These are phyloP conservation scores for Paraurostyla sp. DNA, from an alignment of 73 alveolate genomes.

Conservation along the genomic window DNA sequence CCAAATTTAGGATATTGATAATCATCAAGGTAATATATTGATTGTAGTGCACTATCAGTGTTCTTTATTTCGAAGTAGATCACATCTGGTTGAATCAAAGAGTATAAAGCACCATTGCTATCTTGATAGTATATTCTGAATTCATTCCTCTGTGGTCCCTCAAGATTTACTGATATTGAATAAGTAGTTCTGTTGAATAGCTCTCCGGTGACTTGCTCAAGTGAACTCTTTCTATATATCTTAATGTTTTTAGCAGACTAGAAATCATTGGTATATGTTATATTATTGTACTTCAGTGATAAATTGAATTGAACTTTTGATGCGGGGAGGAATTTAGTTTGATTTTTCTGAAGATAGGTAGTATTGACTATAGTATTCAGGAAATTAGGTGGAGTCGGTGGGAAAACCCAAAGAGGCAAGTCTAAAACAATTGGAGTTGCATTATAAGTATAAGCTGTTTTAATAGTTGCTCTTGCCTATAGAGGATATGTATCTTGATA, in stretches of 20 bases:
- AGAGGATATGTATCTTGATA: constrained; percentile 30
- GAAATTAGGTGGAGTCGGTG: constrained; percentile 42
- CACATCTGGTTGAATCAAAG: constrained; percentile 24
- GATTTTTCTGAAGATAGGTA: not conserved
- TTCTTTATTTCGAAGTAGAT: constrained; percentile 21
- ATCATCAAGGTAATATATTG: not conserved
- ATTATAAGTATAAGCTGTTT: not conserved
- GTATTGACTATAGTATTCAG: constrained; percentile 9
- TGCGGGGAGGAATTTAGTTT: constrained; percentile 36
- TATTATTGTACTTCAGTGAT: not conserved
- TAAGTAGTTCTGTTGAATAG: not conserved
- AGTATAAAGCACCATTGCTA: constrained; percentile 39
- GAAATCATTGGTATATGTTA: not conserved
- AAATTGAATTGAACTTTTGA: not conserved
- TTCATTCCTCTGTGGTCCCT: constrained; percentile 38
- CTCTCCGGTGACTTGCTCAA: constrained; percentile 28
- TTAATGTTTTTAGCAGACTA: constrained; percentile 14
- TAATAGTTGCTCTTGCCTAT: not conserved
- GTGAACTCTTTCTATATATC: constrained; percentile 38
- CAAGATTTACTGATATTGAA: constrained; percentile 51
- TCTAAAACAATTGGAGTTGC: not conserved
- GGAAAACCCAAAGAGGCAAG: constrained; percentile 36
- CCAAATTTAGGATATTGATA: constrained; percentile 39
- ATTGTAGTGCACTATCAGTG: not conserved
- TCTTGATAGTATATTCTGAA: constrained; percentile 52